Evolutionary conservation across 2,329 filamentous ascomycete genomes (phyloP).

Genomic region (Hypoxylon sp.): DNA sequence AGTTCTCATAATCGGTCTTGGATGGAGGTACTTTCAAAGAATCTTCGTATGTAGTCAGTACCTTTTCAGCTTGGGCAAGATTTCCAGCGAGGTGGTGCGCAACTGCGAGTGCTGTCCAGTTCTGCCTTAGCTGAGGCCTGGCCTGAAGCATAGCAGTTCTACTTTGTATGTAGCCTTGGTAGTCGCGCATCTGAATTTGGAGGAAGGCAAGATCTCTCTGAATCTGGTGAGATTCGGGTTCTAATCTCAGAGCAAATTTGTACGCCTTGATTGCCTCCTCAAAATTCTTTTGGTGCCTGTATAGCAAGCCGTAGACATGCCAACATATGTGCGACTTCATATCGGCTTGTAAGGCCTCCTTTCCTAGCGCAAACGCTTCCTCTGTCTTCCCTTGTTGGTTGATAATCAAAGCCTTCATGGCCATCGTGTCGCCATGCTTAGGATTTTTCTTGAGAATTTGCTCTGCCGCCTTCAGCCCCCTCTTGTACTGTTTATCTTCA

Average conservation of each 20-base stretch:
- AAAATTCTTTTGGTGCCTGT: constrained; percentile 95
- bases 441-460: constrained; percentile 96
- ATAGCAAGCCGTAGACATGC: constrained; percentile 98
- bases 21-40: constrained; percentile 86
- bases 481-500: constrained; percentile 98
- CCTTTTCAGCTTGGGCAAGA: constrained; percentile 87
- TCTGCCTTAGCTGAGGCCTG: constrained; percentile 85
- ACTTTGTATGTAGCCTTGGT: constrained; percentile 92
- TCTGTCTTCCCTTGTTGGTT: constrained; percentile 93
- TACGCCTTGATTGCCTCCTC: constrained; percentile 99
- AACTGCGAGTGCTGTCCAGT: constrained; percentile 97
- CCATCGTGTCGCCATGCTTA: constrained; percentile 97
- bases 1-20: constrained; percentile 88
- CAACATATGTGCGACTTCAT: constrained; percentile 99
- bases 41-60: constrained; percentile 92
- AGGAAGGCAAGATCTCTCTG: constrained; percentile 93
- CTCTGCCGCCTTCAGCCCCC: constrained; percentile 92
- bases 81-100: constrained; percentile 93
- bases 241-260: constrained; percentile 92
- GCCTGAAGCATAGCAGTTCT: constrained; percentile 89
- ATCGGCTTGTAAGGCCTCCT: constrained; percentile 91
- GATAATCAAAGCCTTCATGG: constrained; percentile 98
- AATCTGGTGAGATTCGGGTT: constrained; percentile 95
- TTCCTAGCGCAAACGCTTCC: constrained; percentile 93
- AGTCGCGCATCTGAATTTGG: constrained; percentile 97